Evolutionary conservation across 164 flowering plant genomes (phyloP).

Genomic region (Vitis amurensis): DNA sequence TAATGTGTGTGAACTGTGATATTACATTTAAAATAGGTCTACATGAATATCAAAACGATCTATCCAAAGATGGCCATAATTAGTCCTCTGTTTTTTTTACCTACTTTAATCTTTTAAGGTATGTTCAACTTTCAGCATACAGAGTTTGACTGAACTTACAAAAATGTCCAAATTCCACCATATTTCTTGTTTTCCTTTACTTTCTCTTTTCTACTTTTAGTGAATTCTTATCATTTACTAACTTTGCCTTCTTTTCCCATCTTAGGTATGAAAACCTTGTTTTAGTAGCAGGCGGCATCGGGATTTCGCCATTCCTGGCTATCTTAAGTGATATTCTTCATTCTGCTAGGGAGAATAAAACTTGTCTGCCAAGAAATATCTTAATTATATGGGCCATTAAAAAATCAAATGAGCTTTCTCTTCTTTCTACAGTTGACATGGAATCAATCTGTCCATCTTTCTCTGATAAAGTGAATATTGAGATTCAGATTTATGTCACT

Average conservation of each 20-base stretch:
- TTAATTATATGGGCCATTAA: conserved; percentile 85
- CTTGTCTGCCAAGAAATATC: conserved; percentile 60
- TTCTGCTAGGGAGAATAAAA: conserved; percentile 49
- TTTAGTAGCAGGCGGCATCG: conserved; percentile 94
- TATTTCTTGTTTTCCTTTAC: neutral
- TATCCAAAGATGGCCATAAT: too few relatives aligned
- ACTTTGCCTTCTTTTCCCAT: neutral
- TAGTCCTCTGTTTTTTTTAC: too few relatives aligned
- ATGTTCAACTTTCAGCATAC: too few relatives aligned
- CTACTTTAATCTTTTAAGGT: too few relatives aligned
- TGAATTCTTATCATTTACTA: neutral
- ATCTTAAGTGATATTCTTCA: conserved; percentile 80
- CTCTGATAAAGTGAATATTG: conserved; percentile 50
- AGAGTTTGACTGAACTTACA: too few relatives aligned
- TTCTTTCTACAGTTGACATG: conserved; percentile 52
- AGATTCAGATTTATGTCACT: conserved; percentile 71
- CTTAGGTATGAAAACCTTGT: conserved; percentile 79
- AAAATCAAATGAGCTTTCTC: conserved; percentile 71
- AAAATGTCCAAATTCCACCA: too few relatives aligned
- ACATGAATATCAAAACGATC: too few relatives aligned
- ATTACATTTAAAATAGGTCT: too few relatives aligned
- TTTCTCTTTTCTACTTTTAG: neutral
- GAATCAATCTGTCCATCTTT: conserved; percentile 63
- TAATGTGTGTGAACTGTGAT: too few relatives aligned
- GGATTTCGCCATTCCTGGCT: conserved; percentile 93